Evolutionary conservation across 768 basidiomycete species (phyloP).

Genomic region (Auricularia auricula-judae): DNA sequence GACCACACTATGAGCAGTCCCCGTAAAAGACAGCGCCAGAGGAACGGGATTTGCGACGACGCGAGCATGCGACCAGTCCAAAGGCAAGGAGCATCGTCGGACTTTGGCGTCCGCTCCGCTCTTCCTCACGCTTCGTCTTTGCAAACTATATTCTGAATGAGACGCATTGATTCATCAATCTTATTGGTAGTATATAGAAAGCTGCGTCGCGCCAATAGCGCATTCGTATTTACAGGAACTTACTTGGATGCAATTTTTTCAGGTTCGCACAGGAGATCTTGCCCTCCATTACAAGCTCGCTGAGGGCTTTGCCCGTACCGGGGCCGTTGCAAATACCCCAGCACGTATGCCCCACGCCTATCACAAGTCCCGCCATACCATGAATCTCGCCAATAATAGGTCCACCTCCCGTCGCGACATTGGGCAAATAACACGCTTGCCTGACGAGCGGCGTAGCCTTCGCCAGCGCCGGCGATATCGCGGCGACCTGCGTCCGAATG

Average conservation of each 20-base stretch:
- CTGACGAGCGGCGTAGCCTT: conserved; percentile 40
- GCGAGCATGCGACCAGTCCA: no score
- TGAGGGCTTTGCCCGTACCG: conserved; percentile 65
- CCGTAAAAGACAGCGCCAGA: no score
- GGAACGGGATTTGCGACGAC: no score
- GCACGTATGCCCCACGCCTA: conserved; percentile 72
- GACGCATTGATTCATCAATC: no score
- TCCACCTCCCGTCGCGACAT: conserved; percentile 43
- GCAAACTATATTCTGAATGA: no score
- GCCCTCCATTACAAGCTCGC: conserved; percentile 63
- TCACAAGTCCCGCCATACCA: conserved; percentile 50
- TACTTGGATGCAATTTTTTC: conserved; percentile 31
- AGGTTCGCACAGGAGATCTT: conserved; percentile 46
- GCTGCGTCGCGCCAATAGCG: no score
- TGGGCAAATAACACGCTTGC: conserved; percentile 74
- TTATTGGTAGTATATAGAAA: no score
- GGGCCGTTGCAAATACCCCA: conserved; percentile 82
- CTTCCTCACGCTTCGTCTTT: no score
- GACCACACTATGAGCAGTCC: no score
- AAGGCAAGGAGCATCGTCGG: no score
- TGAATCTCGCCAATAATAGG: conserved; percentile 63
- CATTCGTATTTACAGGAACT: neutral
- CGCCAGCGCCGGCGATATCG: conserved; percentile 47
- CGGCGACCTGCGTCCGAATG: conserved; percentile 44
- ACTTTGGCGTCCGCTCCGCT: no score